Base-by-base conservation (phyloP, 2,329 filamentous ascomycete genomes). In the Calonectria hongkongensis region DNA sequence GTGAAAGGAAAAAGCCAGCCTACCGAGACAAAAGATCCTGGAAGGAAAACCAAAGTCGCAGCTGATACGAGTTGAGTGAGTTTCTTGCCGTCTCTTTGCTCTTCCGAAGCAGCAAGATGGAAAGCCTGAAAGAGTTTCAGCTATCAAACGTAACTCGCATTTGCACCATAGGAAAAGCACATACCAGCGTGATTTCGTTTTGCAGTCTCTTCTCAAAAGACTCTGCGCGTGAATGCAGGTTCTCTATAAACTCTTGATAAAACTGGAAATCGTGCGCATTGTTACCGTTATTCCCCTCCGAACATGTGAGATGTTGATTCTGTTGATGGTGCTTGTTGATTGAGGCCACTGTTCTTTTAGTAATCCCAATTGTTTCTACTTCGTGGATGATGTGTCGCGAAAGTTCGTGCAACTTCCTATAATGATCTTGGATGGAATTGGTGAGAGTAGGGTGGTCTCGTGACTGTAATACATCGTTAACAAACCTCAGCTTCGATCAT, bases 161-260 rank as follows among this genome's bases (percentile, higher is more conserved):
- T 51, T 25, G 3, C 10, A 36, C 13, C 18, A 7, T 13, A 5
- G 4, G 48, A 2, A 4, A 33, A 16, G 0, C 10, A 33, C 30
- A 33, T 51, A 51, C 48, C 27, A 51, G 16, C 2, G 28, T 51
- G 5, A 51, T 51, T 30, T 51, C 27, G 27, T 51, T 51, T 18
- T 51, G 48, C 1, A 51, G 48, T 18, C 48, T 51, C 7, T 51
- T 51, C 27, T 51, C 48, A 51, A 51, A 51, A 16, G 48, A 27
- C 10, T 51, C 27, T 3, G 48, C 48, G 2, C 48, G 48, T 2
- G 6, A 51, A 3, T 28, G 27, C 4, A 51, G 8, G 27, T 30
- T 51, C 25, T 36, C 33, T 13, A 36, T 3, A 36, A 36, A 36
- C 6, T 36, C 33, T 36, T 36, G 33, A 36, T 36, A 36, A 36